Conservation (phyloP, 164 flowering plant species). For the Vitis rupestris region DNA sequence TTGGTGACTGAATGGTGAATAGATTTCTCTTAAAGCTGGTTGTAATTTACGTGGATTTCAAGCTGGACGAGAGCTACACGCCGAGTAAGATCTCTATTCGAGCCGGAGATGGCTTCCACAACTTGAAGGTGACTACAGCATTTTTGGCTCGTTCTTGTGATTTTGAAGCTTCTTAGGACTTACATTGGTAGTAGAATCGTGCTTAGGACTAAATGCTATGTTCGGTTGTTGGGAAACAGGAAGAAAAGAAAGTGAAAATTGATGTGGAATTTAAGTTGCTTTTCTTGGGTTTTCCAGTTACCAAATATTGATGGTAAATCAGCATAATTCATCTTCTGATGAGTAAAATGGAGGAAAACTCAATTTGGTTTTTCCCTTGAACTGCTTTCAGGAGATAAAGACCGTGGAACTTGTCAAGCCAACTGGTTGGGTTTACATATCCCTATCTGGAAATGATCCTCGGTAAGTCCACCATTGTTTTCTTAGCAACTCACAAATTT, state of each 20-base stretch:
- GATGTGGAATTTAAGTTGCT: too few relatives aligned
- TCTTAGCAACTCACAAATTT: too few relatives aligned
- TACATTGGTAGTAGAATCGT: too few relatives aligned
- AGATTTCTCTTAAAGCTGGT: conserved; percentile 43
- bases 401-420: conserved; percentile 84
- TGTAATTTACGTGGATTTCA: conserved; percentile 88
- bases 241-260: too few relatives aligned
- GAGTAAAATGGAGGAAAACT: background rate
- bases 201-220: too few relatives aligned
- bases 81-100: conserved; percentile 74
- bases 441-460: conserved; percentile 90
- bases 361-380: conserved; percentile 3
- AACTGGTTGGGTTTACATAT: conserved; percentile 81
- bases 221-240: too few relatives aligned
- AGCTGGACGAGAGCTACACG: conserved; percentile 93
- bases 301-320: too few relatives aligned
- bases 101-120: conserved; percentile 95
- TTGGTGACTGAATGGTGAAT: background rate
- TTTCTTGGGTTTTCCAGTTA: too few relatives aligned
- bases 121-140: conserved; percentile 60
- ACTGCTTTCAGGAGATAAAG: conserved; percentile 70
- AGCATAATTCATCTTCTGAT: too few relatives aligned
- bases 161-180: background rate
- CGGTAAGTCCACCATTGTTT: conserved; percentile 41
- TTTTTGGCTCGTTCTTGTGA: conserved; percentile 5